These are phyloP conservation scores for Dioscorea dumetorum DNA, from an alignment of 106 monocot genomes.

Conservation along the genomic window DNA sequence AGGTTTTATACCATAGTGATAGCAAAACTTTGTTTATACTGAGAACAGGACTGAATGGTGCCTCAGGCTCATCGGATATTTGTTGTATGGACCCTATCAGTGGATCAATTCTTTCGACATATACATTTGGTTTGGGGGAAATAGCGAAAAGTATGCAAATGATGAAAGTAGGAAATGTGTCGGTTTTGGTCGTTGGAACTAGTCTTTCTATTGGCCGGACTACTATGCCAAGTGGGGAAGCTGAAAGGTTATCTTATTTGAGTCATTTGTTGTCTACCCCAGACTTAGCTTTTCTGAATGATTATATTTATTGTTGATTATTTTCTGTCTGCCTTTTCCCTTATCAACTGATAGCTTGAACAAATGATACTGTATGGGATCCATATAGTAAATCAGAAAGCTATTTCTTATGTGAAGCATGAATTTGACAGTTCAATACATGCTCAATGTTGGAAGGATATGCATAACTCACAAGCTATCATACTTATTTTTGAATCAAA, in stretches of 20 bases:
- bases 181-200: constrained; percentile 87
- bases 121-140: constrained; percentile 61
- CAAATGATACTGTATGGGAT: no score
- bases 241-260: constrained; percentile 60
- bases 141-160: constrained; percentile 92
- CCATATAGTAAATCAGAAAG: no score
- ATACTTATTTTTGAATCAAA: no score
- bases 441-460: no score
- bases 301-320: no score
- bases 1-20: constrained; percentile 80
- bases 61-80: constrained; percentile 68
- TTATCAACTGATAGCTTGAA: no score
- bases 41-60: constrained; percentile 53
- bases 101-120: constrained; percentile 63
- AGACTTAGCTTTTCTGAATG: no score
- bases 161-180: constrained; percentile 58
- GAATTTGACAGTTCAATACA: no score
- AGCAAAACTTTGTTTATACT: constrained; percentile 70
- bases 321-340: no score
- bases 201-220: constrained; percentile 43
- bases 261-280: background rate
- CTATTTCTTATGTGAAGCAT: no score
- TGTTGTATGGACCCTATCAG: constrained; percentile 69
- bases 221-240: constrained; percentile 89
- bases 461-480: no score